Percentiles rank a stretch among this genome's conserved stretches.
Conservation (phyloP, 768 basidiomycete species). For the Boletus sensibilis region DNA sequence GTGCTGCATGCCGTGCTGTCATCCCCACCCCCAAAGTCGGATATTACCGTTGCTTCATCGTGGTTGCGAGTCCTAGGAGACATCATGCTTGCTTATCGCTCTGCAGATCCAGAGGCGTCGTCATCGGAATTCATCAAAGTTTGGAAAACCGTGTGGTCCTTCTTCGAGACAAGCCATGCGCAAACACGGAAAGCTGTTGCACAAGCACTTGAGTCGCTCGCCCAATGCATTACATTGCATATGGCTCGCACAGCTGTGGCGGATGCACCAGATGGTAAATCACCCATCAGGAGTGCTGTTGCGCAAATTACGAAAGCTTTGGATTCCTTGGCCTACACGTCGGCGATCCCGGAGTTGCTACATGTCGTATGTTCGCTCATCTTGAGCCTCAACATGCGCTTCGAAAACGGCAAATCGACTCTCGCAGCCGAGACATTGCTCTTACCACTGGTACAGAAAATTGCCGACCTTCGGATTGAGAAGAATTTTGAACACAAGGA, state of each 20-base stretch:
- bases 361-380: constrained; percentile 69
- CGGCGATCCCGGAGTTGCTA: constrained; percentile 79
- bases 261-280: constrained; percentile 46
- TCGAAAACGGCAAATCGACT: constrained; percentile 38
- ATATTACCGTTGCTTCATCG: constrained; percentile 62
- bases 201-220: constrained; percentile 58
- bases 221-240: constrained; percentile 67
- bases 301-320: constrained; percentile 64
- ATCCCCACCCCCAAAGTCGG: constrained; percentile 68
- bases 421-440: constrained; percentile 72
- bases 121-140: constrained; percentile 56
- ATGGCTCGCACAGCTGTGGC: constrained; percentile 54
- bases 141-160: constrained; percentile 76
- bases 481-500: constrained; percentile 92
- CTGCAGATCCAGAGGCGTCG: constrained; percentile 48
- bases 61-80: constrained; percentile 80
- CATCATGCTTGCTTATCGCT: constrained; percentile 64
- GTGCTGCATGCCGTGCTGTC: constrained; percentile 68
- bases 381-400: constrained; percentile 53
- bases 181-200: constrained; percentile 62
- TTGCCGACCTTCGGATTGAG: constrained; percentile 72
- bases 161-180: constrained; percentile 68
- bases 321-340: constrained; percentile 69
- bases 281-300: constrained; percentile 63
- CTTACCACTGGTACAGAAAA: constrained; percentile 61